phyloP scores from a whole-genome alignment of 495 filamentous ascomycete species.

The Thozetella sp. region DNA sequence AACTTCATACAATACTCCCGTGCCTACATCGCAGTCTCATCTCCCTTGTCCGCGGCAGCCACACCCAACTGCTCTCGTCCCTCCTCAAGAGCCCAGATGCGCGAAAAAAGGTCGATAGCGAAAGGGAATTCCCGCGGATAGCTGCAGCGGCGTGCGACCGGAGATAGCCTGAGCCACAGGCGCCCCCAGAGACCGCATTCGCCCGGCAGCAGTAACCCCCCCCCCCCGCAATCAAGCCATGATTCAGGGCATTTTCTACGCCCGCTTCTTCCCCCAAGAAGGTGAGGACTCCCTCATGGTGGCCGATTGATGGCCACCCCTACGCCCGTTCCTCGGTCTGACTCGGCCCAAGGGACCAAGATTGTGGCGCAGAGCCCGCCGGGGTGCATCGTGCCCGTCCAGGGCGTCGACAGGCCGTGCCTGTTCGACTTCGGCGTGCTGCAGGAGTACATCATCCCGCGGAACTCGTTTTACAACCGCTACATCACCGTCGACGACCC shows the following conservation, averaged over 20 bases:
- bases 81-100: too few relatives aligned
- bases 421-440: conserved; percentile 84
- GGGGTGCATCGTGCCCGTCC: conserved; percentile 68
- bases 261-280: conserved; percentile 87
- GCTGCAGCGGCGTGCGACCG: too few relatives aligned
- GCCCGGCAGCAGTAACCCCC: too few relatives aligned
- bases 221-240: conserved; percentile 34
- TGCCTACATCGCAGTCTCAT: too few relatives aligned
- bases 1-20: too few relatives aligned
- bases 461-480: conserved; percentile 86
- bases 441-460: conserved; percentile 88
- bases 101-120: not conserved
- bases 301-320: not conserved
- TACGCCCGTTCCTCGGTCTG: not conserved
- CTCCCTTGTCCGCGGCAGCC: too few relatives aligned
- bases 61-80: too few relatives aligned
- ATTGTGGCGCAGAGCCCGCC: conserved; percentile 75
- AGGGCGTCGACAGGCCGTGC: conserved; percentile 53
- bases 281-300: conserved; percentile 46
- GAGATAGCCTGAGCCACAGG: too few relatives aligned
- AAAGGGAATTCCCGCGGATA: not conserved
- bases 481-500: conserved; percentile 76
- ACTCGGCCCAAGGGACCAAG: conserved; percentile 63
- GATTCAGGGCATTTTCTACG: conserved; percentile 97
- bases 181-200: too few relatives aligned